phyloP scores from a whole-genome alignment of 2,329 filamentous ascomycete genomes.

The Aureobasidium sp. region DNA sequence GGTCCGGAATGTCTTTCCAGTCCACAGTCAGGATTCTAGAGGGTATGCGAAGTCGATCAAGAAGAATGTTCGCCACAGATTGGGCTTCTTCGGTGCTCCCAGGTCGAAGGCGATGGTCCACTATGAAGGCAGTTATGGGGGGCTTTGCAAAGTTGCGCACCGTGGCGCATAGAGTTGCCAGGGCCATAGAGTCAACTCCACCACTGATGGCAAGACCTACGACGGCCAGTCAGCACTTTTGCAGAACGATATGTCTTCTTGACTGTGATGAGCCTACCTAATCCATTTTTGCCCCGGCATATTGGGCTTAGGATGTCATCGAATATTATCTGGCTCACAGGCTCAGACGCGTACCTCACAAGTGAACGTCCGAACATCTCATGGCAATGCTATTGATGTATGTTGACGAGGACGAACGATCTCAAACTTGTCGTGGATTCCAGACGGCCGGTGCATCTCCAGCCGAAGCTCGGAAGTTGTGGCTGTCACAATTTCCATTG shows the following conservation, averaged over 20 bases:
- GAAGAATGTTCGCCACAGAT: constrained; percentile 39
- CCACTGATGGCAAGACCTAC: constrained; percentile 73
- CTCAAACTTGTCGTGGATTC: neutral
- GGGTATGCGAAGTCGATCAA: constrained; percentile 36
- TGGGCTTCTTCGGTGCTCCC: constrained; percentile 50
- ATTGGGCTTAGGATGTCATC: neutral
- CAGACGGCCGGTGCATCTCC: neutral
- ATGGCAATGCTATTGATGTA: neutral
- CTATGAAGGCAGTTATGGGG: constrained; percentile 49
- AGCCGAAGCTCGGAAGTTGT: neutral
- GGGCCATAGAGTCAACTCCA: constrained; percentile 95
- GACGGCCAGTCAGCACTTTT: neutral
- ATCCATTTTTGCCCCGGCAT: neutral
- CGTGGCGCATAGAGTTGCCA: constrained; percentile 73
- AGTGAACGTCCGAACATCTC: neutral
- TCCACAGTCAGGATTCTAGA: constrained; percentile 29
- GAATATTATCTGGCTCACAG: neutral
- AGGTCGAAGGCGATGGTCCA: constrained; percentile 54
- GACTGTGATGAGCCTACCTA: neutral
- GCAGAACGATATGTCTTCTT: neutral
- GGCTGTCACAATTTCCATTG: neutral
- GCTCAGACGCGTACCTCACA: neutral
- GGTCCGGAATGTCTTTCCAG: constrained; percentile 33
- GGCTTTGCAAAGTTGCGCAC: constrained; percentile 5
- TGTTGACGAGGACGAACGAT: neutral